Percentiles rank a stretch among this genome's conserved stretches.
Conservation (phyloP, 345 rosid species). For the Chamaenerion angustifolium region DNA sequence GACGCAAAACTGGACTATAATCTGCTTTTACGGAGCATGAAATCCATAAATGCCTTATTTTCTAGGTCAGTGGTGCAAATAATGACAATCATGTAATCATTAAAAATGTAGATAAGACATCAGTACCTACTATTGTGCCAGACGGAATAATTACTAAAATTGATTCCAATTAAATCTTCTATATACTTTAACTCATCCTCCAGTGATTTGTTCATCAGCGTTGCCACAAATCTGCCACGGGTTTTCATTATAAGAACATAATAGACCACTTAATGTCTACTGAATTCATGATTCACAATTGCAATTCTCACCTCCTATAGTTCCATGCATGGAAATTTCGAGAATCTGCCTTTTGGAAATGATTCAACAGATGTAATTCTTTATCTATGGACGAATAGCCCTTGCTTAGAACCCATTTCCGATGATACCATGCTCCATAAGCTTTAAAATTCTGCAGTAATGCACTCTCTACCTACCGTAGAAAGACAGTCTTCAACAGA, state of each 20-base stretch:
- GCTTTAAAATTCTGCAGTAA: constrained; percentile 68
- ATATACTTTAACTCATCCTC: constrained; percentile 73
- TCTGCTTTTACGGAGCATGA: no score
- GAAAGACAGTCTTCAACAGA: no score
- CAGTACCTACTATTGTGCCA: constrained; percentile 94
- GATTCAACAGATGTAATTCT: no score
- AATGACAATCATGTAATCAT: no score
- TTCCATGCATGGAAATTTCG: no score
- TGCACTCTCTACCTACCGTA: constrained; percentile 55
- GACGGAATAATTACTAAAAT: constrained; percentile 91
- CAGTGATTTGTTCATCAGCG: constrained; percentile 49
- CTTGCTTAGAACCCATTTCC: no score
- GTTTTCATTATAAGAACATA: neutral
- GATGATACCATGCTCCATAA: constrained; percentile 90
- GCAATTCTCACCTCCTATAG: no score
- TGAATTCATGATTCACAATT: neutral
- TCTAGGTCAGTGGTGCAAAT: no score
- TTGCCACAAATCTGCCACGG: constrained; percentile 54
- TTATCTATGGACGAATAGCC: no score
- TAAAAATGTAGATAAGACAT: neutral
- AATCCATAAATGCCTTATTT: no score
- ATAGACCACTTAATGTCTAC: neutral
- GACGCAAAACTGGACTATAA: no score
- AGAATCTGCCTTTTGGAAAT: no score
- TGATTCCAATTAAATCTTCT: constrained; percentile 35